Percentiles rank a stretch among this genome's conserved stretches.
Conservation (phyloP, 2,329 filamentous ascomycete genomes). For the Chaetoscypha palmicola region DNA sequence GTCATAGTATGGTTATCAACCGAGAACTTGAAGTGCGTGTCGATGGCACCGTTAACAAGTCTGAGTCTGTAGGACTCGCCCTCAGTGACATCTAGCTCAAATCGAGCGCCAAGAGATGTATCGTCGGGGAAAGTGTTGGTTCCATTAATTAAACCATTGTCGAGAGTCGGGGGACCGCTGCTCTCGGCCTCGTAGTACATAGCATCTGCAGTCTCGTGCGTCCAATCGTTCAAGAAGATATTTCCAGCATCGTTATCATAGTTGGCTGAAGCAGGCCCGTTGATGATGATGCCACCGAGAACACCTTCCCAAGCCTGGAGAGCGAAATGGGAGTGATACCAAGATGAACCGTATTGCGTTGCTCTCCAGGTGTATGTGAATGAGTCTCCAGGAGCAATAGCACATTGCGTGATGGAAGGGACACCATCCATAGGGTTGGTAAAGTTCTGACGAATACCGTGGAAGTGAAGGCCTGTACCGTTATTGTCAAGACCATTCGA, state of each 20-base stretch:
- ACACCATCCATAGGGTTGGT: conserved; percentile 39
- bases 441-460: conserved; percentile 41
- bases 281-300: conserved; percentile 43
- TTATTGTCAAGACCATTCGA: conserved; percentile 55
- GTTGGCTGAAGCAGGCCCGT: conserved; percentile 48
- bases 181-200: conserved; percentile 22
- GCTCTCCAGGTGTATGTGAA: conserved; percentile 22
- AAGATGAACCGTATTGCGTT: conserved; percentile 40
- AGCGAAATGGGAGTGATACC: conserved; percentile 55
- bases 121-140: conserved; percentile 5
- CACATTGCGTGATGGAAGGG: conserved; percentile 42
- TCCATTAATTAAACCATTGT: conserved; percentile 17
- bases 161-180: conserved; percentile 11
- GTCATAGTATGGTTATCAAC: conserved; percentile 49
- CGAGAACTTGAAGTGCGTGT: conserved; percentile 35
- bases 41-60: conserved; percentile 40
- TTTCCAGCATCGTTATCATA: conserved; percentile 56
- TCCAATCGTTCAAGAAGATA: conserved; percentile 18
- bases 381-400: conserved; percentile 44
- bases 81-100: conserved; percentile 19
- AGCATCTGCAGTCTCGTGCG: conserved; percentile 16
- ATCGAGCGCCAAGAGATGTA: conserved; percentile 11
- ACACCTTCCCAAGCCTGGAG: conserved; percentile 29
- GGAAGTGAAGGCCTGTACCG: conserved; percentile 37
- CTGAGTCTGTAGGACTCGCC: conserved; percentile 39